A percentile compares a stretch with the other conserved stretches of the same genome.
Evolutionary conservation across 371 early-diverging fungal genomes (phyloP).

Genomic region (Paraphysoderma sedebokerense): DNA sequence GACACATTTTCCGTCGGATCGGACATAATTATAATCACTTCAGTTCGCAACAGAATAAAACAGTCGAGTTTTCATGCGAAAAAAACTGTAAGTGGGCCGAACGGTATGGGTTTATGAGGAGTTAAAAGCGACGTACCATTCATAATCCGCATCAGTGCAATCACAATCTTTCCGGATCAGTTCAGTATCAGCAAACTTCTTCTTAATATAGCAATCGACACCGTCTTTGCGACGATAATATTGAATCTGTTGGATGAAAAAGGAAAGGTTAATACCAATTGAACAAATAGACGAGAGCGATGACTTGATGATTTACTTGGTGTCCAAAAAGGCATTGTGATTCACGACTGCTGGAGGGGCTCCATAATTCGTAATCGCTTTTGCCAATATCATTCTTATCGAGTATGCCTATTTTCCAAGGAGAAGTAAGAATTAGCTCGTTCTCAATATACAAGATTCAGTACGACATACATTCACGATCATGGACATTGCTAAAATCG

Average conservation of each 20-base stretch:
- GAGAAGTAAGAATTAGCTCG: neutral
- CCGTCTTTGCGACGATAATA: constrained; percentile 64
- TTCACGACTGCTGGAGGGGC: constrained; percentile 29
- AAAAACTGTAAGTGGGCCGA: neutral
- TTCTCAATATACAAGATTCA: neutral
- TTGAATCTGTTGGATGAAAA: constrained; percentile 15
- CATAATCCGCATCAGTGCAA: constrained; percentile 68
- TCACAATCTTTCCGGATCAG: constrained; percentile 39
- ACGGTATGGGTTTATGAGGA: neutral
- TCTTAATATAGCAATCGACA: constrained; percentile 57
- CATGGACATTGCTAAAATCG: constrained; percentile 55
- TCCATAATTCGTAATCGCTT: constrained; percentile 67
- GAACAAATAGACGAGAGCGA: neutral
- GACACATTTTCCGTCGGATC: constrained; percentile 32
- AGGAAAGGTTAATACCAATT: neutral
- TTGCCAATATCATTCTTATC: constrained; percentile 28
- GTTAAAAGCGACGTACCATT: constrained; percentile 36
- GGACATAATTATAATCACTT: constrained; percentile 27
- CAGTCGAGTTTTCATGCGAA: neutral
- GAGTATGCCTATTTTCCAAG: constrained; percentile 7
- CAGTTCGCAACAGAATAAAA: constrained; percentile 25
- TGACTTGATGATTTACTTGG: constrained; percentile 28
- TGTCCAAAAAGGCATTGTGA: constrained; percentile 52
- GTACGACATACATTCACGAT: constrained; percentile 30
- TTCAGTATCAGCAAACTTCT: constrained; percentile 42